Evolutionary conservation across 2,329 filamentous ascomycete species (phyloP).

Genomic region (Endocalyx cinctus): DNA sequence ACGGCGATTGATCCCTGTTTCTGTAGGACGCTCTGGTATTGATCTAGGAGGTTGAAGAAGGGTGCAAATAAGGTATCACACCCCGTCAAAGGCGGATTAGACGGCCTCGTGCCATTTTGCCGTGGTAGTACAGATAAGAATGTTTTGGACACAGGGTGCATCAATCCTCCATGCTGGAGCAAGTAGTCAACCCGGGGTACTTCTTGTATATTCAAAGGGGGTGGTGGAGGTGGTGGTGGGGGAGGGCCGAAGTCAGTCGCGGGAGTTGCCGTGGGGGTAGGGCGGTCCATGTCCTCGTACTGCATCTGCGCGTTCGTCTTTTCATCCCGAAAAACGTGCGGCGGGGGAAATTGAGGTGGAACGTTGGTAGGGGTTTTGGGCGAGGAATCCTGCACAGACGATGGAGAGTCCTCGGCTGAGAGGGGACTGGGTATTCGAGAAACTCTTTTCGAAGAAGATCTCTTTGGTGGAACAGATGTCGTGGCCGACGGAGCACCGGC

Average conservation of each 20-base stretch:
- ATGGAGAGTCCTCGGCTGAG: constrained; percentile 46
- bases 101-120: constrained; percentile 51
- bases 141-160: constrained; percentile 65
- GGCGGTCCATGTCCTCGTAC: constrained; percentile 33
- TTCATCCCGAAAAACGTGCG: constrained; percentile 36
- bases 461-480: constrained; percentile 32
- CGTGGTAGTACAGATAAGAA: constrained; percentile 63
- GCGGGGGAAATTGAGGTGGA: constrained; percentile 45
- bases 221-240: constrained; percentile 64
- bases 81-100: constrained; percentile 61
- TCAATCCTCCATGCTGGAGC: constrained; percentile 79
- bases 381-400: constrained; percentile 49
- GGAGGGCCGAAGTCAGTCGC: constrained; percentile 40
- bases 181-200: constrained; percentile 87
- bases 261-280: constrained; percentile 35
- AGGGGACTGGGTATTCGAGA: constrained; percentile 26
- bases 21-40: constrained; percentile 76
- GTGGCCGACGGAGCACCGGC: constrained; percentile 24
- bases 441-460: constrained; percentile 26
- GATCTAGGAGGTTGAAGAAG: constrained; percentile 76
- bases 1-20: constrained; percentile 89
- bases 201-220: constrained; percentile 64
- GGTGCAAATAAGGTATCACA: constrained; percentile 75
- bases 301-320: constrained; percentile 32
- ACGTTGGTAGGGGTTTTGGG: constrained; percentile 55